These are phyloP conservation scores for Ambrosiella beaveri DNA, from an alignment of 2,329 filamentous ascomycete genomes.

Conservation along the genomic window DNA sequence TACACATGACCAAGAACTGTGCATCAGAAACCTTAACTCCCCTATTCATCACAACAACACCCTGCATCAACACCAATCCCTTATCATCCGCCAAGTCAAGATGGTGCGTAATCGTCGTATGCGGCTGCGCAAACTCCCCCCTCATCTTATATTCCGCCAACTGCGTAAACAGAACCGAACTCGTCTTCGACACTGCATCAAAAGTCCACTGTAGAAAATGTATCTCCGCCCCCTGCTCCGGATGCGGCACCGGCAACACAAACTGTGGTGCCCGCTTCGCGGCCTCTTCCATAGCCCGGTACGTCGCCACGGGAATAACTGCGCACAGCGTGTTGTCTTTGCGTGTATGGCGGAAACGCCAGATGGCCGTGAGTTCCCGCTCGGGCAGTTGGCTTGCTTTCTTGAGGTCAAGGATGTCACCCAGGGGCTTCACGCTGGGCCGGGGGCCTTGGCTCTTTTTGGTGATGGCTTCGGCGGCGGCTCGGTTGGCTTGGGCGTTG, in stretches of 20 bases:
- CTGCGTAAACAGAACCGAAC: constrained; percentile 80
- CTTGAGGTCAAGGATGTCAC: constrained; percentile 52
- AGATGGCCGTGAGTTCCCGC: constrained; percentile 73
- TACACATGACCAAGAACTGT: constrained; percentile 77
- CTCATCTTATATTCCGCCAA: constrained; percentile 83
- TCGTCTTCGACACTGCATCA: constrained; percentile 45
- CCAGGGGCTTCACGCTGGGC: constrained; percentile 27
- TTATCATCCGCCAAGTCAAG: constrained; percentile 58
- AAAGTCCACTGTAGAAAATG: constrained; percentile 97
- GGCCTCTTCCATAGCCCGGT: constrained; percentile 49
- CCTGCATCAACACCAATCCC: constrained; percentile 73
- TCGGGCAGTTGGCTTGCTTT: constrained; percentile 57
- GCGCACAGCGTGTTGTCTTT: constrained; percentile 68
- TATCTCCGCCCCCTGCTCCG: constrained; percentile 60
- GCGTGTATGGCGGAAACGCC: constrained; percentile 71
- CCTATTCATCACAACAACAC: constrained; percentile 55
- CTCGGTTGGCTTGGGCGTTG: constrained; percentile 18
- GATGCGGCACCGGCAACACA: constrained; percentile 67
- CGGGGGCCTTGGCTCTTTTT: constrained; percentile 12
- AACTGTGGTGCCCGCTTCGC: constrained; percentile 72
- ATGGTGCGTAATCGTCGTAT: constrained; percentile 89
- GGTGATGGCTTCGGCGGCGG: constrained; percentile 16
- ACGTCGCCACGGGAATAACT: constrained; percentile 56
- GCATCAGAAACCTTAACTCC: constrained; percentile 67
- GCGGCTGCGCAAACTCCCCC: constrained; percentile 76